These are phyloP conservation scores for Aureobasidium melanogenum DNA, from an alignment of 2,329 filamentous ascomycete species.

Conservation along the genomic window DNA sequence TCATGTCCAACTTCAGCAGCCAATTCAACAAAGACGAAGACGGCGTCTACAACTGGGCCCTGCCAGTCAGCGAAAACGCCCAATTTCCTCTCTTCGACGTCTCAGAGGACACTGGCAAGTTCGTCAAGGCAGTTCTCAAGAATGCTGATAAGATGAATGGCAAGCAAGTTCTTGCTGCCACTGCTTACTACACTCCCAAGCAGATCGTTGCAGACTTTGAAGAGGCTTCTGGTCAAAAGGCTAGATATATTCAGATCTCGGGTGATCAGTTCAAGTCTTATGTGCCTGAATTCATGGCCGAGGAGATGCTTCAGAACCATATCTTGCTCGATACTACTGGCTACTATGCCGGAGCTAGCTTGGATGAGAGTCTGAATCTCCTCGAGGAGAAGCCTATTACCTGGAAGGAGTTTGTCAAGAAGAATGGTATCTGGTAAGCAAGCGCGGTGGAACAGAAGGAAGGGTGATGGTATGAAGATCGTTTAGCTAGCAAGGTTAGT, in stretches of 20 bases:
- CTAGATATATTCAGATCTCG: conserved; percentile 19
- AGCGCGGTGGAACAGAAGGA: neutral
- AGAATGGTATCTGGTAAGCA: neutral
- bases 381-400: neutral
- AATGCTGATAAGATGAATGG: conserved; percentile 20
- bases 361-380: neutral
- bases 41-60: conserved; percentile 16
- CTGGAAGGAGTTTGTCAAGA: conserved; percentile 5
- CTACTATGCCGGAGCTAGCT: conserved; percentile 17
- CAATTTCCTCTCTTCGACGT: conserved; percentile 22
- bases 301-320: conserved; percentile 24
- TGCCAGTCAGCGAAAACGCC: conserved; percentile 20
- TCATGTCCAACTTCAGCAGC: conserved; percentile 13
- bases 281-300: conserved; percentile 19
- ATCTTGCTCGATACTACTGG: conserved; percentile 19
- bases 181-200: conserved; percentile 22
- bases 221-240: conserved; percentile 19
- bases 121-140: conserved; percentile 18
- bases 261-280: conserved; percentile 19
- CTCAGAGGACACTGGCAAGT: conserved; percentile 21
- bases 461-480: neutral
- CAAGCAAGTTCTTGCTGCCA: conserved; percentile 19
- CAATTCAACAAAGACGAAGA: conserved; percentile 13
- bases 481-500: neutral
- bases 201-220: conserved; percentile 18